phyloP scores from a whole-genome alignment of 2,329 filamentous ascomycete species.

The Simplicillium sp. region DNA sequence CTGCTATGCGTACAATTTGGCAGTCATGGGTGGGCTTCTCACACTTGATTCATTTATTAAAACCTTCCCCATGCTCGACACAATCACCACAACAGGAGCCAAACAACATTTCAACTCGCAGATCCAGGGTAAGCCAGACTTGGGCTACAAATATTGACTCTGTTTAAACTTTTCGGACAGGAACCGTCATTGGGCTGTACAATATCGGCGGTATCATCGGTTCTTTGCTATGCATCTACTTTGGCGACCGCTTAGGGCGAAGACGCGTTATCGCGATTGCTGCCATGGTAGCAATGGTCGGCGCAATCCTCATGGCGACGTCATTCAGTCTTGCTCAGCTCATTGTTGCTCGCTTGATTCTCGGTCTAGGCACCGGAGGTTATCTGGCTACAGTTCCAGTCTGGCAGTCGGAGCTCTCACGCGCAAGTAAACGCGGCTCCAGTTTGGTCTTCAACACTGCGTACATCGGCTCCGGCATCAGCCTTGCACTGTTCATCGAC shows the following conservation, averaged over 20 bases:
- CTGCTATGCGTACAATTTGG: constrained; percentile 51
- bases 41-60: constrained; percentile 50
- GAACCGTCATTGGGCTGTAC: constrained; percentile 37
- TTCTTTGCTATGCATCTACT: constrained; percentile 27
- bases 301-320: constrained; percentile 43
- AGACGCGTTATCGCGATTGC: constrained; percentile 44
- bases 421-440: constrained; percentile 40
- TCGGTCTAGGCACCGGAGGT: constrained; percentile 41
- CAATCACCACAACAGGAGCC: constrained; percentile 35
- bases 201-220: constrained; percentile 48
- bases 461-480: constrained; percentile 32
- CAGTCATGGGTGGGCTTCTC: constrained; percentile 61
- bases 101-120: constrained; percentile 31
- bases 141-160: not conserved
- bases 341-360: constrained; percentile 36
- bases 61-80: constrained; percentile 36
- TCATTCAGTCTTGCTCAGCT: constrained; percentile 27
- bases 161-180: constrained; percentile 4
- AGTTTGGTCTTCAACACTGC: constrained; percentile 38
- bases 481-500: constrained; percentile 33
- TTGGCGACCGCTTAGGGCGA: constrained; percentile 50
- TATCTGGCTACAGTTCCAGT: constrained; percentile 41
- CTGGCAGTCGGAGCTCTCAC: constrained; percentile 41
- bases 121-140: constrained; percentile 21
- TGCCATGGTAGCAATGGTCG: constrained; percentile 39